These are phyloP conservation scores for Cyberlindnera petersonii DNA, from an alignment of 805 yeast genomes.

Conservation along the genomic window DNA sequence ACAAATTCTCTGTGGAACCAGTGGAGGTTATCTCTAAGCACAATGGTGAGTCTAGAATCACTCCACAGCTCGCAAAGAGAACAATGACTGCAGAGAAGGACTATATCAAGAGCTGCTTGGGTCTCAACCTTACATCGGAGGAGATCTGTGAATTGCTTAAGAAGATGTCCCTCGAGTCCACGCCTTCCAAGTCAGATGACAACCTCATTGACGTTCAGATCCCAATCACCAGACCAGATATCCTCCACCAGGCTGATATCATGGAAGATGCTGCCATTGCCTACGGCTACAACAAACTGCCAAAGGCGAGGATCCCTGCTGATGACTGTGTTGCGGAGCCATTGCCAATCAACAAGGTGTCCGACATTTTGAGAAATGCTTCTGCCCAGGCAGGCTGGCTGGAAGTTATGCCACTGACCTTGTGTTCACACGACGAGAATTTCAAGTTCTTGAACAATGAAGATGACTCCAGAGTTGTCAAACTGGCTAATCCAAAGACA, in stretches of 20 bases:
- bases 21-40: constrained; percentile 80
- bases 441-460: constrained; percentile 73
- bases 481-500: constrained; percentile 94
- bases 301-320: constrained; percentile 72
- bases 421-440: constrained; percentile 96
- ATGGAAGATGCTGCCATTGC: constrained; percentile 98
- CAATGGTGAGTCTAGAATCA: constrained; percentile 66
- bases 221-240: constrained; percentile 94
- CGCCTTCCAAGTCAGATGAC: constrained; percentile 42
- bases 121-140: constrained; percentile 65
- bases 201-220: constrained; percentile 47
- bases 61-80: constrained; percentile 72
- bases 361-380: constrained; percentile 87
- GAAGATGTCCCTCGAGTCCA: constrained; percentile 78
- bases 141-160: constrained; percentile 65
- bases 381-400: constrained; percentile 94
- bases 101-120: constrained; percentile 90
- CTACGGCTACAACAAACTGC: constrained; percentile 88
- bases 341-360: constrained; percentile 83
- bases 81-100: constrained; percentile 66
- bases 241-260: constrained; percentile 94
- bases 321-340: constrained; percentile 80
- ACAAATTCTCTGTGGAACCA: constrained; percentile 86
- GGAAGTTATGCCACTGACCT: constrained; percentile 92
- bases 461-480: constrained; percentile 82